Evolutionary conservation across 2,329 filamentous ascomycete species (phyloP).

Genomic region (Thielaviopsis euricoi): DNA sequence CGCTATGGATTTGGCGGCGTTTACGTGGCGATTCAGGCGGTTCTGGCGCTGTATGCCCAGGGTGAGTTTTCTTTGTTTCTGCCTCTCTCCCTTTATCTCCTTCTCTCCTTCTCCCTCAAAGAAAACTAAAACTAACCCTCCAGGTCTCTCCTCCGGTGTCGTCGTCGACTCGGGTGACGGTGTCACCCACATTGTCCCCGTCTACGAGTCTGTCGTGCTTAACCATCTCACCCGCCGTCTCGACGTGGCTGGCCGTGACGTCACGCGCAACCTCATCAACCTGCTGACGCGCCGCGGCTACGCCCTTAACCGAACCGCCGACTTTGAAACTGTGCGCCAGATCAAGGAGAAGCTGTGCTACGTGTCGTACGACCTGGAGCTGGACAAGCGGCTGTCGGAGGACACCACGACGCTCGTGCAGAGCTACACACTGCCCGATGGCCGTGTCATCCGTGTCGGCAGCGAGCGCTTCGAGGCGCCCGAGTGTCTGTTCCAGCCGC

Average conservation of each 20-base stretch:
- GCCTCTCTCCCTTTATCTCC: neutral
- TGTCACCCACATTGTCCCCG: slow-evolving; percentile 95
- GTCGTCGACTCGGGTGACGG: slow-evolving; percentile 97
- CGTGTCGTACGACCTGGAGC: slow-evolving; percentile 91
- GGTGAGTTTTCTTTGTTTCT: slow-evolving; percentile 33
- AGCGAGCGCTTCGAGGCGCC: slow-evolving; percentile 96
- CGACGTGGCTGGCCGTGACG: slow-evolving; percentile 90
- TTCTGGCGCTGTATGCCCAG: slow-evolving; percentile 90
- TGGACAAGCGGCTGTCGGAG: slow-evolving; percentile 90
- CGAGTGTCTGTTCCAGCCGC: slow-evolving; percentile 96
- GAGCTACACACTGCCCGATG: slow-evolving; percentile 92
- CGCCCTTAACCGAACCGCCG: slow-evolving; percentile 90
- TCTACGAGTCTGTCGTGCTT: slow-evolving; percentile 94
- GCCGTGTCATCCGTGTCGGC: slow-evolving; percentile 86
- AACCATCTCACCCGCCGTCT: slow-evolving; percentile 90
- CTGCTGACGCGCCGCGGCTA: slow-evolving; percentile 87
- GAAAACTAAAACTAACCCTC: neutral
- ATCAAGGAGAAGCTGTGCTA: slow-evolving; percentile 99
- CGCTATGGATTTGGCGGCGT: slow-evolving; percentile 91
- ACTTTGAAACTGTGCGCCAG: slow-evolving; percentile 96
- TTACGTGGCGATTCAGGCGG: slow-evolving; percentile 95
- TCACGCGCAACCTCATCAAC: slow-evolving; percentile 95
- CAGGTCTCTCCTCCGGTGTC: slow-evolving; percentile 79
- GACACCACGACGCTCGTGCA: slow-evolving; percentile 95
- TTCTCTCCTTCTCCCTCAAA: neutral